phyloP scores from a whole-genome alignment of 2,329 filamentous ascomycete species.

The Claviceps sp. region DNA sequence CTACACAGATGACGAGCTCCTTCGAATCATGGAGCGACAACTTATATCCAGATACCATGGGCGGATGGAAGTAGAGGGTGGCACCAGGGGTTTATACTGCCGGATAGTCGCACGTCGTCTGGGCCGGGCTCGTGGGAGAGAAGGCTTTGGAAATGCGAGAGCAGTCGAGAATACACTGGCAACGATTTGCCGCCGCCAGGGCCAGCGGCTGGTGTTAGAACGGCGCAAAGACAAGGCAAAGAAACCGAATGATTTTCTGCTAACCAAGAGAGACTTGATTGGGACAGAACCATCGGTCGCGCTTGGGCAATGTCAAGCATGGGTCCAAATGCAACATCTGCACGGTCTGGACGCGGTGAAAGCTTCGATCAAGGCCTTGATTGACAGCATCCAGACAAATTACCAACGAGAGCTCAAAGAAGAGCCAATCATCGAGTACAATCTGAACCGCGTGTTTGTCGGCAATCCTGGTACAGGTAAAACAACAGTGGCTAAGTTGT shows the following conservation, averaged over 20 bases:
- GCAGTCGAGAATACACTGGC: slow-evolving; percentile 49
- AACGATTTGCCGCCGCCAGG: slow-evolving; percentile 24
- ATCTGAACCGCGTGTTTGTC: slow-evolving; percentile 55
- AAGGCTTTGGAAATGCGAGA: slow-evolving; percentile 63
- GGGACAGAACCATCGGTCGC: slow-evolving; percentile 50
- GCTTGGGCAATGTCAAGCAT: slow-evolving; percentile 38
- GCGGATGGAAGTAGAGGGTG: slow-evolving; percentile 46
- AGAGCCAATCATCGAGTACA: slow-evolving; percentile 42
- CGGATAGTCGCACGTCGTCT: slow-evolving; percentile 49
- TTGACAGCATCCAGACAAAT: slow-evolving; percentile 50
- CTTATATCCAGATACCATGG: slow-evolving; percentile 40
- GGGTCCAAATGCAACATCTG: slow-evolving; percentile 42
- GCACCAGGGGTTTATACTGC: slow-evolving; percentile 44
- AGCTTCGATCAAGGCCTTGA: slow-evolving; percentile 38
- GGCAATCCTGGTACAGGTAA: slow-evolving; percentile 66
- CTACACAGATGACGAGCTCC: slow-evolving; percentile 52
- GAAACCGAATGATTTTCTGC: slow-evolving; percentile 40
- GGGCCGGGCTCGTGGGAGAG: slow-evolving; percentile 45
- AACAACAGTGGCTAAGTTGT: slow-evolving; percentile 61
- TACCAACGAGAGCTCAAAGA: slow-evolving; percentile 53
- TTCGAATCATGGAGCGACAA: slow-evolving; percentile 42
- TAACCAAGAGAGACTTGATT: slow-evolving; percentile 57
- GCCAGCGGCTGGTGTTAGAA: slow-evolving; percentile 9
- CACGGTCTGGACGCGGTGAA: slow-evolving; percentile 52
- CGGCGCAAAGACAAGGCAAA: slow-evolving; percentile 41